phyloP scores from a whole-genome alignment of 495 filamentous ascomycete genomes.

The Penicillium atrosanguineum region DNA sequence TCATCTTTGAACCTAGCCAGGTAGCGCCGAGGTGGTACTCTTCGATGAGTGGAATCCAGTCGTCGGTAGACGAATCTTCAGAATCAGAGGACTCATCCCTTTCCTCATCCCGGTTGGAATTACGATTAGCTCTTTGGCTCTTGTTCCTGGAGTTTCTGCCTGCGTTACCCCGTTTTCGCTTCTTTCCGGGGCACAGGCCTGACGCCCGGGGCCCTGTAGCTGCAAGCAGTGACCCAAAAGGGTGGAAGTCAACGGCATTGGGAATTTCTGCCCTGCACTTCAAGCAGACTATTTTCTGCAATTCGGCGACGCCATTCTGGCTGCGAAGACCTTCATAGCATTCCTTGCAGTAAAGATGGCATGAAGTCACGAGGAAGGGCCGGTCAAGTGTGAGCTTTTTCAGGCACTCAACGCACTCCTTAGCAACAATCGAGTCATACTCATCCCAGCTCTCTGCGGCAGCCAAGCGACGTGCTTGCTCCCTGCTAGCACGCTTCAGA shows the following conservation, averaged over 20 bases:
- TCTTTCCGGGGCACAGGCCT: background rate
- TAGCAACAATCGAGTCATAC: background rate
- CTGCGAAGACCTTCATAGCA: slow-evolving; percentile 36
- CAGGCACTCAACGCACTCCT: background rate
- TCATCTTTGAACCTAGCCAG: slow-evolving; percentile 19
- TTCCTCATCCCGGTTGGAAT: background rate
- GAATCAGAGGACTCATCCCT: background rate
- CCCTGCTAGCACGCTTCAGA: background rate
- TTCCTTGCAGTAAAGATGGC: slow-evolving; percentile 47
- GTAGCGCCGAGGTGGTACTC: slow-evolving; percentile 18
- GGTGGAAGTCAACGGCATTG: slow-evolving; percentile 6
- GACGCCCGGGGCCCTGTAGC: too few relatives aligned
- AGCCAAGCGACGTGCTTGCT: background rate
- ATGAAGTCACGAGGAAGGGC: background rate
- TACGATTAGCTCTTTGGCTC: background rate
- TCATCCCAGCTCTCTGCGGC: background rate
- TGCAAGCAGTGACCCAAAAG: background rate
- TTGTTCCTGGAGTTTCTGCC: background rate
- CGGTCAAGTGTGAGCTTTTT: background rate
- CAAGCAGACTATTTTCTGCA: slow-evolving; percentile 17
- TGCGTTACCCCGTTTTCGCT: background rate
- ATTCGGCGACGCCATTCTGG: slow-evolving; percentile 10
- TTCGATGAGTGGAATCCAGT: slow-evolving; percentile 28
- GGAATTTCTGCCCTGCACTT: slow-evolving; percentile 17
- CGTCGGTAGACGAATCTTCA: slow-evolving; percentile 13